Conservation (phyloP, 257 asterid species). For the Solanum bulbocastanum region DNA sequence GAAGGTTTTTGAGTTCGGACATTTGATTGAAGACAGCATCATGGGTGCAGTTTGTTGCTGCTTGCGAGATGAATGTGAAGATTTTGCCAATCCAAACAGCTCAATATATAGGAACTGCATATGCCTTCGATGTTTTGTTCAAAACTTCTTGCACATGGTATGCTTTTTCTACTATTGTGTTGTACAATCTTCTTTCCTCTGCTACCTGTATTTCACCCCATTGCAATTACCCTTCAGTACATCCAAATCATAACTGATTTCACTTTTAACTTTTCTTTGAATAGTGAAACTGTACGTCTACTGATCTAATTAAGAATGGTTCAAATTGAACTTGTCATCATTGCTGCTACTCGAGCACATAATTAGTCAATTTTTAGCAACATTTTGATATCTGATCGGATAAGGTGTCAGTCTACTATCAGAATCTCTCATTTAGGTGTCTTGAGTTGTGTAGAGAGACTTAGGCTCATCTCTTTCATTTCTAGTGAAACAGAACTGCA, state of each 20-base stretch:
- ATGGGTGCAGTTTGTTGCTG: conserved; percentile 94
- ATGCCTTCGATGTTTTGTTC: conserved; percentile 56
- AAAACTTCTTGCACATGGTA: conserved; percentile 60
- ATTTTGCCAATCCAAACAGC: conserved; percentile 56
- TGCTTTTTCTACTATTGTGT: not conserved
- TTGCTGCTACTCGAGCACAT: not conserved
- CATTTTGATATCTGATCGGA: not conserved
- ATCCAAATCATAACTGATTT: not conserved
- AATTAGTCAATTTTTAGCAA: not conserved
- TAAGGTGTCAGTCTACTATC: not conserved
- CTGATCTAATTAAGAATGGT: not conserved
- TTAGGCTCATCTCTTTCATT: not conserved
- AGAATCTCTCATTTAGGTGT: not conserved
- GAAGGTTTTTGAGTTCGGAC: not conserved
- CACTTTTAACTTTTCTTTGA: not conserved
- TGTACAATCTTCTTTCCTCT: not conserved
- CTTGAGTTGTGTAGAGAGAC: not conserved
- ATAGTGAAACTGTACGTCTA: not conserved
- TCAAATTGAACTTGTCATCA: not conserved
- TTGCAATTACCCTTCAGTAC: not conserved
- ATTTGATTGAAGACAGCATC: conserved; percentile 7
- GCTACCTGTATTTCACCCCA: not conserved
- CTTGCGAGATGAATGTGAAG: conserved; percentile 62
- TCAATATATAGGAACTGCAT: conserved; percentile 49
- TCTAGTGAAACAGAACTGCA: not conserved